These are phyloP conservation scores for Dalbergia cultrata DNA, from an alignment of 306 rosid genomes.

Conservation along the genomic window DNA sequence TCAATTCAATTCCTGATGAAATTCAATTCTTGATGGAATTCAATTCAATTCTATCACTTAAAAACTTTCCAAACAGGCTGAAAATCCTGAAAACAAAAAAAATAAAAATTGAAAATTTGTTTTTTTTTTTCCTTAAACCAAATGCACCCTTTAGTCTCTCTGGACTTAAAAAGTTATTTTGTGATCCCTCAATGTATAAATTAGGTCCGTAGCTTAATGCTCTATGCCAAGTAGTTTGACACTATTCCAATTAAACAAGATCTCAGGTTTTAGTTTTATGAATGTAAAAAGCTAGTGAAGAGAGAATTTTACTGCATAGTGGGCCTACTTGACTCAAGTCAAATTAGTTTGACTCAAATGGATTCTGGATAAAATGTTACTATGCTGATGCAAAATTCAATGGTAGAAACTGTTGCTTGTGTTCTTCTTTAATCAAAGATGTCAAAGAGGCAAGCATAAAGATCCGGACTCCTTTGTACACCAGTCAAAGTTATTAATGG, in stretches of 20 bases:
- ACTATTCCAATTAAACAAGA: neutral
- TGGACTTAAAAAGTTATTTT: no score
- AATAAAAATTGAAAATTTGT: no score
- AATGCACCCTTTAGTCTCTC: no score
- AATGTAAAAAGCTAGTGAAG: neutral
- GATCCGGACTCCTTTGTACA: neutral
- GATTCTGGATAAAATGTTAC: neutral
- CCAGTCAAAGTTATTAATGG: conserved; percentile 15
- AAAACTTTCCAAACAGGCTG: no score
- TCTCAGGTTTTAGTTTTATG: neutral
- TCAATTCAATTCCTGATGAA: no score
- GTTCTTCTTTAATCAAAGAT: neutral
- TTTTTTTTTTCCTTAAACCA: no score
- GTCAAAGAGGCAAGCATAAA: neutral
- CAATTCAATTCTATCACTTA: no score
- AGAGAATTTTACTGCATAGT: neutral
- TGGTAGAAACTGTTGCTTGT: neutral
- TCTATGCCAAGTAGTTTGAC: neutral
- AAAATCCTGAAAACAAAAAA: no score
- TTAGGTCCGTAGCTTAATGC: neutral
- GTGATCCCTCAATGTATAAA: no score
- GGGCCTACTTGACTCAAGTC: neutral
- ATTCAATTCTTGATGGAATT: no score
- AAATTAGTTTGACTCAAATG: neutral
- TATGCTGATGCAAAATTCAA: neutral